phyloP scores from a whole-genome alignment of 352 stramenopile genomes.

The Phytopythium aichiense region DNA sequence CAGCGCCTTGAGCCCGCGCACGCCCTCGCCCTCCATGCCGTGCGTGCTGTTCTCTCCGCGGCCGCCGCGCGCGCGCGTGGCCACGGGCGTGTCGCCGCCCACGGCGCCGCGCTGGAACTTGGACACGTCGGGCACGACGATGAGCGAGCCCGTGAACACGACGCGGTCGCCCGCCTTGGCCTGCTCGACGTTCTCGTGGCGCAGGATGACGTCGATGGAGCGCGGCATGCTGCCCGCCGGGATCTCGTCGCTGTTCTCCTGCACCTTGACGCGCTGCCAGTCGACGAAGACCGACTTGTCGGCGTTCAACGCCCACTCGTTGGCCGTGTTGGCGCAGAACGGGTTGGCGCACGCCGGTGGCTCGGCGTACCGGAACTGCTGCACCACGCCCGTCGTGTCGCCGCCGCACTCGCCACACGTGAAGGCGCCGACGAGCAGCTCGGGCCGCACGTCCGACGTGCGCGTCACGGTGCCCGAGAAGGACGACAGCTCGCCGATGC shows the following conservation, averaged over 20 bases:
- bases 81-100: conserved; percentile 68
- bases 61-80: conserved; percentile 34
- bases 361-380: conserved; percentile 98
- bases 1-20: conserved; percentile 93
- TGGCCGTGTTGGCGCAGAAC: conserved; percentile 89
- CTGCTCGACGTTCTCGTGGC: conserved; percentile 97
- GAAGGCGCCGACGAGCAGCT: conserved; percentile 95
- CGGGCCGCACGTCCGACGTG: conserved; percentile 96
- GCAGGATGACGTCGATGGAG: conserved; percentile 96
- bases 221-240: conserved; percentile 97
- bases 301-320: conserved; percentile 79
- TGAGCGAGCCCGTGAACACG: conserved; percentile 93
- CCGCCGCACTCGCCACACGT: conserved; percentile 93
- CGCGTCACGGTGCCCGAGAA: conserved; percentile 97
- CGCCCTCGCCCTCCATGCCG: conserved; percentile 87
- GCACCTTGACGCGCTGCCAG: conserved; percentile 98
- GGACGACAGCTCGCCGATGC: conserved; percentile 92
- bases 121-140: conserved; percentile 95
- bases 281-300: conserved; percentile 96
- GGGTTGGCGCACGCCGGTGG: conserved; percentile 96
- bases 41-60: conserved; percentile 68
- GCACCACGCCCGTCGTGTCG: conserved; percentile 90
- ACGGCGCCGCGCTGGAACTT: conserved; percentile 68
- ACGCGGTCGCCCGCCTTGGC: conserved; percentile 95
- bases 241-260: conserved; percentile 99